Conservation (phyloP, 2,329 filamentous ascomycete genomes). For the Ophiostoma angusticollis region DNA sequence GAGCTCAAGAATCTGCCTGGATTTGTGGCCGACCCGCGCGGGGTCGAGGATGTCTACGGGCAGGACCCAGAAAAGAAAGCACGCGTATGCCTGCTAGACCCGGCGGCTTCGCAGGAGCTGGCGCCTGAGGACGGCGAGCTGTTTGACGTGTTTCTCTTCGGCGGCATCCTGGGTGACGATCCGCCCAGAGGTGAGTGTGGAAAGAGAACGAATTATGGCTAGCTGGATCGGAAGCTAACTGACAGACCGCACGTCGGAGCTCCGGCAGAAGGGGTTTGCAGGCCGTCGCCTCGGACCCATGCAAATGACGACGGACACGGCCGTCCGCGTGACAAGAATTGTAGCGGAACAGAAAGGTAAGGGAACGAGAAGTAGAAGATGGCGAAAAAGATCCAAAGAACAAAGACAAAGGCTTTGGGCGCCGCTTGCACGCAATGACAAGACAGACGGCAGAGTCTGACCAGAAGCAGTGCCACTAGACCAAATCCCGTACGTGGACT, state of each 20-base stretch:
- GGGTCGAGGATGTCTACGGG: slow-evolving; percentile 74
- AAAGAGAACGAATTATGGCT: too few species aligned
- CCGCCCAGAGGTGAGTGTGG: slow-evolving; percentile 64
- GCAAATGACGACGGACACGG: slow-evolving; percentile 98
- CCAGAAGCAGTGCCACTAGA: slow-evolving; percentile 60
- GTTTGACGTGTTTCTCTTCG: slow-evolving; percentile 91
- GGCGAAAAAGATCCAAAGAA: too few species aligned
- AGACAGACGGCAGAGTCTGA: too few species aligned
- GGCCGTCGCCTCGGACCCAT: slow-evolving; percentile 79
- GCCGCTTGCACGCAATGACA: too few species aligned
- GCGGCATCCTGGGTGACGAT: slow-evolving; percentile 90
- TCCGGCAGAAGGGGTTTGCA: slow-evolving; percentile 84
- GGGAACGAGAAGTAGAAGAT: too few species aligned
- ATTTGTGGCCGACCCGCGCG: slow-evolving; percentile 59
- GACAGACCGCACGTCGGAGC: slow-evolving; percentile 82
- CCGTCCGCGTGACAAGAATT: slow-evolving; percentile 82
- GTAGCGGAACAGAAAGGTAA: slow-evolving; percentile 74
- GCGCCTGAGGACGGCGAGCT: slow-evolving; percentile 64
- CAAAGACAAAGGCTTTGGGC: too few species aligned
- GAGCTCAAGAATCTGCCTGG: slow-evolving; percentile 42
- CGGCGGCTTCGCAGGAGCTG: slow-evolving; percentile 48
- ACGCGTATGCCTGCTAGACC: slow-evolving; percentile 8
- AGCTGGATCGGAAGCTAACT: too few species aligned
- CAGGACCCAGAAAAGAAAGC: slow-evolving; percentile 42
- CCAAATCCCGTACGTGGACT: slow-evolving; percentile 70